Evolutionary conservation across 345 rosid genomes (phyloP), one percentile per base, ranked within the genome.

Genomic region (Lepidium africanum): DNA sequence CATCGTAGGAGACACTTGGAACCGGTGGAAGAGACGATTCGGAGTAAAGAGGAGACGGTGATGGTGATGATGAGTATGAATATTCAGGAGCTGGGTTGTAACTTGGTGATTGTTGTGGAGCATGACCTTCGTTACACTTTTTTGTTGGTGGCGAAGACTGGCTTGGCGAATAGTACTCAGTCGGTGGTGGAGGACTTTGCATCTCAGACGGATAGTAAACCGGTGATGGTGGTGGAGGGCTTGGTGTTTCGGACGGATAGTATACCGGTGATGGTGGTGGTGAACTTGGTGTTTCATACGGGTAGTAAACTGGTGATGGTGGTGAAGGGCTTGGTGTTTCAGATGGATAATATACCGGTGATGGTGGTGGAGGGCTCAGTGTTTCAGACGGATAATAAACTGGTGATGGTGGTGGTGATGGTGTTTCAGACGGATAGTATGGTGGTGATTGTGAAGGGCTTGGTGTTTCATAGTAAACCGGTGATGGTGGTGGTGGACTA

Each of bases 1-100:
- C 85, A 62, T 82, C 84, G 59, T 84, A 84, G 47, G 85, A 78
- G 48, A 86, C 84, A 48, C 86, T 87, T 51, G 66, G 32, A 7
- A 78, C 48, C 32, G 94, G 94, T 57, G 90, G 88, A 17, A 80
- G 84, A 40, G 84, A 82, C 4, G 72, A 40, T 53, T 65, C 78
- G 0, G 71, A 72, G 60, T 59, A 63, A 49, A 63, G 55, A 15
- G 71, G 33, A 32, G 85, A 47, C 2, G 80, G 69, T 14, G 79
- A 80, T 2, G 79, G 78, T 12, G 87, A 63, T 59, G 80, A 72
- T 73, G 78, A 25, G 35, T 73, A 70, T 73, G 79, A 47, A 30
- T 76, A 63, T 39, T 69, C 79, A 27, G 77, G 67, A 16, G 77
- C 50, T 72, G 78, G 72, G 66, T 52, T 33, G 79, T 72, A 78